Base-by-base conservation (phyloP, 345 rosid species). In the Sonneratia caseolaris region DNA sequence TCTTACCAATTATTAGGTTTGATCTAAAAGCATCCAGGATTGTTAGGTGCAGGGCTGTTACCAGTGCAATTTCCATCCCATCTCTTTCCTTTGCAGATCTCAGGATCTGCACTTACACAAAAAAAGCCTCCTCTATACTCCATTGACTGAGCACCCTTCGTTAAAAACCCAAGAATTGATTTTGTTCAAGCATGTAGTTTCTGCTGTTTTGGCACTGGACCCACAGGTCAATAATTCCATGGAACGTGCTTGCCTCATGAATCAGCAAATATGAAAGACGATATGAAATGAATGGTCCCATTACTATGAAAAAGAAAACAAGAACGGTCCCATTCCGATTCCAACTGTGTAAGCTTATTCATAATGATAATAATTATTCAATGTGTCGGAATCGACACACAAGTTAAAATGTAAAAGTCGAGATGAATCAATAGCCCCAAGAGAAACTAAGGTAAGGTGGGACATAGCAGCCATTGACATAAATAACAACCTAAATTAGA, bases 401-500 rank as follows among this genome's bases (percentile, higher is more conserved):
- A 15, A 14, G 53, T 11, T 48, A 48, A 48, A 48, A 12, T 48
- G 53, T 16, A 48, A 48, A 48, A 48, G 18, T 15, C 18, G 53
- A 48, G 18, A 48, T 48, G 18, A 9, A 9, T 47, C 53, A 48
- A 48, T 48, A 10, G 53, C 18, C 18, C 53, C 12, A 48, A 14
- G 53, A 48, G 18, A 48, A 14, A 48, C 18, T 48, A 15, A 48
- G 53, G 15, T 13, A 48, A 48, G 53, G 53, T 48, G 53, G 53
- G 53, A 13, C 18, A 48, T 11, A 48, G 18, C 15, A 48, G 53
- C 53, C 3, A 48, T 48, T 48, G 37, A 1, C 15, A 64, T 14
- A 64, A 64, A 35, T 27, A 66, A 66, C 47, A 37, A 66, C 68
- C 45, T 66, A 37, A 18, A 18, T 79, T 82, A 83, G 92, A 84